These are phyloP conservation scores for Penicillium steckii DNA, from an alignment of 495 filamentous ascomycete species.

Conservation along the genomic window DNA sequence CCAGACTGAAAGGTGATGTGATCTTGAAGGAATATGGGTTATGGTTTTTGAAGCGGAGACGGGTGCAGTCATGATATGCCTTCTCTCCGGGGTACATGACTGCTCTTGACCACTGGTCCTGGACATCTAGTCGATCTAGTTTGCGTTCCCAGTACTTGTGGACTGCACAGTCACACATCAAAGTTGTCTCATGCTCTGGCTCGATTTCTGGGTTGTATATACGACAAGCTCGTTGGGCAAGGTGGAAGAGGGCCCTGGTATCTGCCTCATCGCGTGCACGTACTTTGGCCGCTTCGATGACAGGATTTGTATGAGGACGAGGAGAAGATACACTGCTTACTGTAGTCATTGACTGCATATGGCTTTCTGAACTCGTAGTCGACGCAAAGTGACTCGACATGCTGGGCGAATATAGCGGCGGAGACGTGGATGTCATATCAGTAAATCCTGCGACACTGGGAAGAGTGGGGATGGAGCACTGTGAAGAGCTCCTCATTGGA, in stretches of 20 bases:
- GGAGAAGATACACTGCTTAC: background rate
- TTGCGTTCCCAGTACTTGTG: constrained; percentile 35
- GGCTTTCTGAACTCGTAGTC: background rate
- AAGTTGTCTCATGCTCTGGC: constrained; percentile 42
- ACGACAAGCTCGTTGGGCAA: constrained; percentile 26
- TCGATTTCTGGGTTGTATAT: constrained; percentile 51
- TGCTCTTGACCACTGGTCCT: constrained; percentile 43
- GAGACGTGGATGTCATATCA: constrained; percentile 16
- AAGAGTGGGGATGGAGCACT: too few relatives aligned
- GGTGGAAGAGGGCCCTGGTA: constrained; percentile 40
- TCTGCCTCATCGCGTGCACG: constrained; percentile 44
- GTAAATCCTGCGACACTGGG: too few relatives aligned
- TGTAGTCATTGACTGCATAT: background rate
- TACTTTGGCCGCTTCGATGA: constrained; percentile 35
- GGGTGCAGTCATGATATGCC: constrained; percentile 34
- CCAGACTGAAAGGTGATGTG: constrained; percentile 23
- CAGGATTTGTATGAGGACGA: constrained; percentile 26
- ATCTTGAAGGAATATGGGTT: constrained; percentile 35
- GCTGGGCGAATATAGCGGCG: constrained; percentile 3
- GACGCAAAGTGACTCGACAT: constrained; percentile 1
- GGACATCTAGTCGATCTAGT: constrained; percentile 31
- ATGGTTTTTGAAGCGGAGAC: constrained; percentile 17
- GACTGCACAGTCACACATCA: constrained; percentile 30
- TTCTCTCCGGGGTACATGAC: constrained; percentile 52
- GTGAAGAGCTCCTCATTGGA: too few relatives aligned